phyloP scores from a whole-genome alignment of 2,329 filamentous ascomycete genomes.

The Colletotrichum gigasporum region DNA sequence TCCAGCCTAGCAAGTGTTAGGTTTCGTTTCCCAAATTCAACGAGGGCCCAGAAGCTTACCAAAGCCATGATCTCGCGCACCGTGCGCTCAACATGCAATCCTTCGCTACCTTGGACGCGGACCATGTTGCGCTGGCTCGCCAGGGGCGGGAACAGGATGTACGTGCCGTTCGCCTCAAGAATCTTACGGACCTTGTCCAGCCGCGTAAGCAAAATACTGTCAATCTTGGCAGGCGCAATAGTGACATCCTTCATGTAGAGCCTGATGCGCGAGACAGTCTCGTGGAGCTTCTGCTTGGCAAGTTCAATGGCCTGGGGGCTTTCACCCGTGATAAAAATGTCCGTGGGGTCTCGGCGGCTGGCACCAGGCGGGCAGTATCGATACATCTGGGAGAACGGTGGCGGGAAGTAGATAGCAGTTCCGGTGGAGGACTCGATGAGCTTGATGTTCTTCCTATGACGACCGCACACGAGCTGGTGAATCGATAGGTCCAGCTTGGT shows the following conservation, averaged over 20 bases:
- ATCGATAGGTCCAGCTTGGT: slow-evolving; percentile 86
- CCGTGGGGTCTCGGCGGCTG: slow-evolving; percentile 81
- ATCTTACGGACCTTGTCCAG: slow-evolving; percentile 98
- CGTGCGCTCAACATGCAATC: slow-evolving; percentile 92
- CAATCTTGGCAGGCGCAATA: slow-evolving; percentile 90
- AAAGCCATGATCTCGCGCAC: slow-evolving; percentile 95
- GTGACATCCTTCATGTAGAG: slow-evolving; percentile 92
- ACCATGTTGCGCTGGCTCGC: slow-evolving; percentile 87
- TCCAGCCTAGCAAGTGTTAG: slow-evolving; percentile 70
- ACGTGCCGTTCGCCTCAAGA: slow-evolving; percentile 94
- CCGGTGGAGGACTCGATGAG: slow-evolving; percentile 94
- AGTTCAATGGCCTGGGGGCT: slow-evolving; percentile 83
- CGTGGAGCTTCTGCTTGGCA: slow-evolving; percentile 91
- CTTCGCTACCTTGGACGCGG: slow-evolving; percentile 91
- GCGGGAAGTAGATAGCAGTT: slow-evolving; percentile 98
- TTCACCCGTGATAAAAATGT: slow-evolving; percentile 96
- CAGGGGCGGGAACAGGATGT: slow-evolving; percentile 89
- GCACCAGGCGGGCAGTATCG: slow-evolving; percentile 88
- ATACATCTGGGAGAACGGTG: slow-evolving; percentile 90
- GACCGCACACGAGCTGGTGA: slow-evolving; percentile 91
- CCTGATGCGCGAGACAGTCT: slow-evolving; percentile 82
- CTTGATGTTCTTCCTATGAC: slow-evolving; percentile 97
- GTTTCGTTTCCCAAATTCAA: no score
- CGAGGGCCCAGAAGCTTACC: slow-evolving; percentile 72
- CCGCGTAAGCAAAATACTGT: slow-evolving; percentile 89